Evolutionary conservation across 2,329 filamentous ascomycete genomes (phyloP).

Genomic region (Ceratocystis huliohia): DNA sequence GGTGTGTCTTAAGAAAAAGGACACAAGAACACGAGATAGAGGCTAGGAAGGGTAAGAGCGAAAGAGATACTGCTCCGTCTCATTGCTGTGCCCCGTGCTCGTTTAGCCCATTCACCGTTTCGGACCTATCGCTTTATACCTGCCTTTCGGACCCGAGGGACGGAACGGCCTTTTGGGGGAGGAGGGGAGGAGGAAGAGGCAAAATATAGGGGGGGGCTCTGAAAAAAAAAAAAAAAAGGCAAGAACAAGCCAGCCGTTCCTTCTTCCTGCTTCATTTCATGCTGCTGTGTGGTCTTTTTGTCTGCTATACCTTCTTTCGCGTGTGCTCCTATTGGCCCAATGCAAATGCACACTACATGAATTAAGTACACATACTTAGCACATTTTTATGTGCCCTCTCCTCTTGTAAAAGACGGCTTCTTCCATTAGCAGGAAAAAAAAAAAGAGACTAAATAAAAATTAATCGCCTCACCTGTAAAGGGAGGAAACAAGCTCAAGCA

Average conservation of each 20-base stretch:
- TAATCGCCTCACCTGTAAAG: not conserved
- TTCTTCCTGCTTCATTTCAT: not conserved
- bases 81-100: not conserved
- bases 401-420: not conserved
- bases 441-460: not conserved
- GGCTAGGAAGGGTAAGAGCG: not conserved
- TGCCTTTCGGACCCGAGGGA: not conserved
- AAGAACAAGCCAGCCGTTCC: not conserved
- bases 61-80: not conserved
- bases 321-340: not conserved
- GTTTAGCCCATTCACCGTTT: slow-evolving; percentile 4
- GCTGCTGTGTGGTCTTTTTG: not conserved
- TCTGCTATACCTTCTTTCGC: not conserved
- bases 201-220: not conserved
- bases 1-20: not conserved
- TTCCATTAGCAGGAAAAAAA: not conserved
- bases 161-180: slow-evolving; percentile 1
- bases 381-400: not conserved
- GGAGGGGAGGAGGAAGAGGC: not conserved
- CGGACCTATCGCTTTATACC: not conserved
- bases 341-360: too few species aligned
- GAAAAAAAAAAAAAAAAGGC: not conserved
- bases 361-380: not conserved
- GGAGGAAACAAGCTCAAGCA: not conserved
- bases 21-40: too few species aligned